A percentile compares a stretch with the other conserved stretches of the same genome.
Evolutionary conservation across 2,329 filamentous ascomycete genomes (phyloP).

Genomic region (Botrytis sinoallii): DNA sequence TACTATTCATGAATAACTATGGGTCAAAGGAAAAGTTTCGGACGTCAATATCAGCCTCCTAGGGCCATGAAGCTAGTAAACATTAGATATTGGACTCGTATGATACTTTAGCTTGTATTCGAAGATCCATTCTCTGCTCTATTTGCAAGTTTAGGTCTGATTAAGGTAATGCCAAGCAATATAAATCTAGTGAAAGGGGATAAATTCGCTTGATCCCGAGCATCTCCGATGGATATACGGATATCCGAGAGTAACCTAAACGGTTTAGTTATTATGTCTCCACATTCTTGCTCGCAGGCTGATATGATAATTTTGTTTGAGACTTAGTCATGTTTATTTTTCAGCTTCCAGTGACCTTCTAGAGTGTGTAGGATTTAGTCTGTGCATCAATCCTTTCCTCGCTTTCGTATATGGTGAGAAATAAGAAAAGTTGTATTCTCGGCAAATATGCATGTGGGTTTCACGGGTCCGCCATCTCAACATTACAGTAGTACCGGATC

Average conservation of each 20-base stretch:
- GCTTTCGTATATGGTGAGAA: neutral
- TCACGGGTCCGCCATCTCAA: neutral
- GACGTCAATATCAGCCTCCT: too few species aligned
- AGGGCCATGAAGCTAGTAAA: too few species aligned
- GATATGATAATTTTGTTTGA: neutral
- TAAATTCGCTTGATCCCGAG: neutral
- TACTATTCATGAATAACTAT: neutral
- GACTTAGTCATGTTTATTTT: neutral
- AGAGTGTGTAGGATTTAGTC: neutral
- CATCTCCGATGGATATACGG: neutral
- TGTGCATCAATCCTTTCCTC: neutral
- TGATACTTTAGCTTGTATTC: neutral
- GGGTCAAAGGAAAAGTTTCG: neutral
- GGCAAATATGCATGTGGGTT: neutral
- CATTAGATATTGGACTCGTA: too few species aligned
- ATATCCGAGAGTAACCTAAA: neutral
- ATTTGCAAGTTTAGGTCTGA: neutral
- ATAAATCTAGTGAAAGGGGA: neutral
- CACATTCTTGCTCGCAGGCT: neutral
- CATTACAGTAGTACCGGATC: constrained; percentile 2
- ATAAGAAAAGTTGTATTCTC: neutral
- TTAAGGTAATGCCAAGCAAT: neutral
- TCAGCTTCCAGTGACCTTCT: neutral
- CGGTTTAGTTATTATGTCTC: neutral
- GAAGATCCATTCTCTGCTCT: neutral